Percentiles rank a stretch among this genome's conserved stretches.
These are phyloP conservation scores for Macrolepiota dolichaula DNA, from an alignment of 768 basidiomycete species.

Conservation along the genomic window DNA sequence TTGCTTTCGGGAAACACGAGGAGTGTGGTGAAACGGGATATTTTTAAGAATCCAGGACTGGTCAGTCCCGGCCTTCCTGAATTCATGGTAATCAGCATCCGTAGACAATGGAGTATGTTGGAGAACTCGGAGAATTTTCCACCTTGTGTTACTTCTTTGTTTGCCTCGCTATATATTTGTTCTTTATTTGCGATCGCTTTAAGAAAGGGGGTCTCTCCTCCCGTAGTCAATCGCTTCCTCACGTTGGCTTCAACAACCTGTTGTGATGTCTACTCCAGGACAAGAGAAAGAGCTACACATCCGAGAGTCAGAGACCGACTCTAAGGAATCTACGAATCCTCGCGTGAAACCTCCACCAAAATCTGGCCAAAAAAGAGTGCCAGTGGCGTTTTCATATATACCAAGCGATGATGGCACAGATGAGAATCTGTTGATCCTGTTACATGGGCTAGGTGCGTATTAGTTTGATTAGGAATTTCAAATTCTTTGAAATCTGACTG, in stretches of 20 bases:
- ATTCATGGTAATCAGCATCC: no score
- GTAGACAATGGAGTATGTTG: no score
- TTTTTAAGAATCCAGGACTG: no score
- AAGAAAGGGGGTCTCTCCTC: no score
- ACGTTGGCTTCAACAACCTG: background rate
- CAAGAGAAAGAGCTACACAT: conserved; percentile 28
- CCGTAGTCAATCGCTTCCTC: background rate
- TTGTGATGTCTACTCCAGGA: background rate
- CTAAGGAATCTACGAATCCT: conserved; percentile 19
- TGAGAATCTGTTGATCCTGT: conserved; percentile 78
- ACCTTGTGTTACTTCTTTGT: no score
- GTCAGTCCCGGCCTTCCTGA: no score
- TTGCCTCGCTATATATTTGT: no score
- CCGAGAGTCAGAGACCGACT: conserved; percentile 22
- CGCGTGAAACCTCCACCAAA: conserved; percentile 49
- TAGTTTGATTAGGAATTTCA: background rate
- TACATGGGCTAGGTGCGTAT: conserved; percentile 77
- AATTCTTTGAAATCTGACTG: background rate
- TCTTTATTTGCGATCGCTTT: no score
- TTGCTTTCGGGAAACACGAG: no score
- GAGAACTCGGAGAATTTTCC: no score
- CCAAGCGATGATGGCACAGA: conserved; percentile 83
- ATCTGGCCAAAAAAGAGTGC: conserved; percentile 30
- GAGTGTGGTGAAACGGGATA: no score
- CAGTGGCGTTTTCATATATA: conserved; percentile 60